Evolutionary conservation across 2,329 filamentous ascomycete genomes (phyloP).

Genomic region (Tolypocladium capitatum): DNA sequence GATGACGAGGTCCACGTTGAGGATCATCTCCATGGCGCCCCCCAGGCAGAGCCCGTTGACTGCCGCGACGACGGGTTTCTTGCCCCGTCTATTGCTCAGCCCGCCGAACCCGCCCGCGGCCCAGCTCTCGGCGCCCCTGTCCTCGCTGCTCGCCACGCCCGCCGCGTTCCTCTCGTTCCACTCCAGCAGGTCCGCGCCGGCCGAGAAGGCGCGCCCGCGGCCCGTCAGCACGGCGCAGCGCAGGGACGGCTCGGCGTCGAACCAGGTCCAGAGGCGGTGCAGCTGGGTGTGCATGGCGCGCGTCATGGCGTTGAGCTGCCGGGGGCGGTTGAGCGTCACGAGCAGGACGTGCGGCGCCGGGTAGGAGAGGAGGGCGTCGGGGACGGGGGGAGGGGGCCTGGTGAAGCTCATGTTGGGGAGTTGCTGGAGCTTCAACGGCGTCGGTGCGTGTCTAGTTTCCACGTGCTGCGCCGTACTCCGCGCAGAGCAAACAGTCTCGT

Average conservation of each 20-base stretch:
- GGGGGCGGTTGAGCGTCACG: constrained; percentile 45
- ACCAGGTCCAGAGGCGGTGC: constrained; percentile 41
- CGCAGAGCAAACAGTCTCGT: no score
- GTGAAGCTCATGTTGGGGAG: constrained; percentile 13
- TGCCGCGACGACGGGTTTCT: constrained; percentile 64
- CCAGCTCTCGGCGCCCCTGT: constrained; percentile 12
- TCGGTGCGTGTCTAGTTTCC: no score
- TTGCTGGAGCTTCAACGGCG: neutral
- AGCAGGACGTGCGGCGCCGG: constrained; percentile 42
- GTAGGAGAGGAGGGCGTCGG: constrained; percentile 31
- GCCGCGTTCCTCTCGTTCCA: constrained; percentile 34
- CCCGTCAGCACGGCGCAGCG: constrained; percentile 53
- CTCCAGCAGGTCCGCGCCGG: constrained; percentile 55
- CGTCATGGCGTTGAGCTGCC: constrained; percentile 44
- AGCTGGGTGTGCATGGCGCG: constrained; percentile 34
- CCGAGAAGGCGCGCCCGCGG: constrained; percentile 50
- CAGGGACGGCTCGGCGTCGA: constrained; percentile 46
- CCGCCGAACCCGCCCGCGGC: constrained; percentile 47
- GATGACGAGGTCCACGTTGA: constrained; percentile 61
- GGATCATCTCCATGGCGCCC: constrained; percentile 63
- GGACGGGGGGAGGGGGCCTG: constrained; percentile 26
- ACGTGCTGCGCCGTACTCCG: no score
- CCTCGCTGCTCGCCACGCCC: neutral
- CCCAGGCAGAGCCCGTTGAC: constrained; percentile 65
- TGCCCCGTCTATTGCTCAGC: constrained; percentile 50